Percentiles rank a stretch among this genome's conserved stretches.
These are phyloP conservation scores for Cenchrus purpureus DNA, from an alignment of 176 grass and related monocot genomes.

Conservation along the genomic window DNA sequence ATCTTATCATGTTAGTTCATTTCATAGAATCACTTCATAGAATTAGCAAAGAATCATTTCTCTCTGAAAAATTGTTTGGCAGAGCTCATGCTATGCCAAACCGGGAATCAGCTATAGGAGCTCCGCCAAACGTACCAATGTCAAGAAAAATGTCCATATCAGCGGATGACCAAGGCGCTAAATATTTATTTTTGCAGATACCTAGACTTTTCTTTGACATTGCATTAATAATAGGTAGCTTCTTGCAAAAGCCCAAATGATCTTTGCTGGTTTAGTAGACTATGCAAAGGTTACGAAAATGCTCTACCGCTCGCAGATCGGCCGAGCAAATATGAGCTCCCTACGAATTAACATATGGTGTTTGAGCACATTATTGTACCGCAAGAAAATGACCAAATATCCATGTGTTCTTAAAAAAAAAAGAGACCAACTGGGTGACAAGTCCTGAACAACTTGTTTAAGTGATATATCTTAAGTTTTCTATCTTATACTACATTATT, in stretches of 20 bases:
- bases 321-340: not conserved
- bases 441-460: not conserved
- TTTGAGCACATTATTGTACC: not conserved
- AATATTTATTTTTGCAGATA: not conserved
- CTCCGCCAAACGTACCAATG: too few relatives aligned
- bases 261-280: constrained; percentile 4
- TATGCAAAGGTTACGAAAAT: not conserved
- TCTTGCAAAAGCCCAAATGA: not conserved
- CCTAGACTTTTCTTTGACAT: not conserved
- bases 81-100: too few relatives aligned
- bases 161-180: not conserved
- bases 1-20: too few relatives aligned
- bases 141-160: not conserved
- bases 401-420: not conserved
- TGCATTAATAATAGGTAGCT: not conserved
- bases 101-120: too few relatives aligned
- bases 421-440: not conserved
- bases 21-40: too few relatives aligned
- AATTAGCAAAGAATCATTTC: too few relatives aligned
- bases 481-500: not conserved
- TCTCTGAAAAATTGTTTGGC: too few relatives aligned
- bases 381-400: not conserved
- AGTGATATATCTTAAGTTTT: not conserved
- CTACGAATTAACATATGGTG: not conserved
- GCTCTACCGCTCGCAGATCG: not conserved